Percentiles rank a stretch among this genome's conserved stretches.
phyloP scores from a whole-genome alignment of 192 early-diverging fungal genomes.

The Entomortierella lignicola region DNA sequence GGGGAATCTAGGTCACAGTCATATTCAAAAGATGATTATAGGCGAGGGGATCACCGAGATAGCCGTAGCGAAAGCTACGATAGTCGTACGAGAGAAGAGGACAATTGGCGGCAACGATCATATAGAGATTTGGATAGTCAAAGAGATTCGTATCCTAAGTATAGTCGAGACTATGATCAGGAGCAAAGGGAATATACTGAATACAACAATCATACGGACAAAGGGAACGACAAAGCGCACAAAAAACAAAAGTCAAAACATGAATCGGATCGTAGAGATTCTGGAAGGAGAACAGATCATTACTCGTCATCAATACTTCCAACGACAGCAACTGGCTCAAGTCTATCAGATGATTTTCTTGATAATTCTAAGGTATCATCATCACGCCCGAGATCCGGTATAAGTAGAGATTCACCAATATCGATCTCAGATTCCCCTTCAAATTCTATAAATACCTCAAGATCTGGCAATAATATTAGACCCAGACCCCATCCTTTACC shows the following conservation, averaged over 20 bases:
- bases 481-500: not conserved
- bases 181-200: not conserved
- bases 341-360: not conserved
- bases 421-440: constrained; percentile 2
- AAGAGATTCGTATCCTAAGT: not conserved
- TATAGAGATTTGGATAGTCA: not conserved
- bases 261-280: no score
- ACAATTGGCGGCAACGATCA: not conserved
- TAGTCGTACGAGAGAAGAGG: not conserved
- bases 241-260: not conserved
- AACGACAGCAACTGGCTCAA: constrained; percentile 10
- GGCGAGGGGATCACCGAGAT: constrained; percentile 10
- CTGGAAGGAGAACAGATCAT: not conserved
- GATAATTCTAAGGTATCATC: not conserved
- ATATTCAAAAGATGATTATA: not conserved
- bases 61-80: not conserved
- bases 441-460: not conserved
- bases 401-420: not conserved
- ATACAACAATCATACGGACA: not conserved
- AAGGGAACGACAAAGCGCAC: not conserved
- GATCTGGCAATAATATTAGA: not conserved
- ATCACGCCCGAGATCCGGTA: not conserved
- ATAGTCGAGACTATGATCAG: not conserved
- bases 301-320: not conserved
- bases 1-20: not conserved